A percentile compares a stretch with the other conserved stretches of the same genome.
Conservation (phyloP, 371 early-diverging fungal genomes). For the Mortierella sp. region DNA sequence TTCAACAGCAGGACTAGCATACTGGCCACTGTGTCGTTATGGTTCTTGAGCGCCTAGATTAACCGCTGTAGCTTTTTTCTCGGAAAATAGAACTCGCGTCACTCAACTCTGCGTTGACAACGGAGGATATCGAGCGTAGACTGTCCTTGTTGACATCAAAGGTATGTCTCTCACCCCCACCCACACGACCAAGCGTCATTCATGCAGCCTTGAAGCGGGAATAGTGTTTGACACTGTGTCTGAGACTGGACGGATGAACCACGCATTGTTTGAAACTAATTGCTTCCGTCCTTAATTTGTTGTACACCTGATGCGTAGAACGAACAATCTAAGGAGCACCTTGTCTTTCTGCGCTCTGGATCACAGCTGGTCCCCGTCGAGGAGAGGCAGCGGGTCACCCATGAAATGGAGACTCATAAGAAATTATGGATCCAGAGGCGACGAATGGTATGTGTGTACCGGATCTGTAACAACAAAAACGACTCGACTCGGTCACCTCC, state of each 20-base stretch:
- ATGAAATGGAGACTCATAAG: conserved; percentile 41
- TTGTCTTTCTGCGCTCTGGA: conserved; percentile 34
- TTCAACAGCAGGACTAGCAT: neutral
- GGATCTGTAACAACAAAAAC: neutral
- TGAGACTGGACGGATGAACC: neutral
- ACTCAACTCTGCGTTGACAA: conserved; percentile 35
- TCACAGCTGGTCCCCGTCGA: conserved; percentile 32
- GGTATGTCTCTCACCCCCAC: conserved; percentile 10
- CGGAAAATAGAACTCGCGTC: conserved; percentile 27
- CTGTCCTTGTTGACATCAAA: conserved; percentile 22
- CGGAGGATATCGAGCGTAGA: conserved; percentile 29
- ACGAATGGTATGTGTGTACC: conserved; percentile 33
- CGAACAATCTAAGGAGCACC: conserved; percentile 20
- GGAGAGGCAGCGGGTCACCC: conserved; percentile 30
- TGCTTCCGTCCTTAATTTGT: neutral
- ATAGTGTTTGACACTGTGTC: neutral
- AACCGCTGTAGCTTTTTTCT: neutral
- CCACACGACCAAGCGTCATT: neutral
- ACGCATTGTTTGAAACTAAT: neutral
- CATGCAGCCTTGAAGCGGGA: neutral
- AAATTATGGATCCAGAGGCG: conserved; percentile 43
- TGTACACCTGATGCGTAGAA: conserved; percentile 22
- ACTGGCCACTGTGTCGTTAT: neutral
- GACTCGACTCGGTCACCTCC: neutral
- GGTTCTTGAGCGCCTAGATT: neutral